Conservation (phyloP, 164 flowering plant species). For the Liriodendron chinense region DNA sequence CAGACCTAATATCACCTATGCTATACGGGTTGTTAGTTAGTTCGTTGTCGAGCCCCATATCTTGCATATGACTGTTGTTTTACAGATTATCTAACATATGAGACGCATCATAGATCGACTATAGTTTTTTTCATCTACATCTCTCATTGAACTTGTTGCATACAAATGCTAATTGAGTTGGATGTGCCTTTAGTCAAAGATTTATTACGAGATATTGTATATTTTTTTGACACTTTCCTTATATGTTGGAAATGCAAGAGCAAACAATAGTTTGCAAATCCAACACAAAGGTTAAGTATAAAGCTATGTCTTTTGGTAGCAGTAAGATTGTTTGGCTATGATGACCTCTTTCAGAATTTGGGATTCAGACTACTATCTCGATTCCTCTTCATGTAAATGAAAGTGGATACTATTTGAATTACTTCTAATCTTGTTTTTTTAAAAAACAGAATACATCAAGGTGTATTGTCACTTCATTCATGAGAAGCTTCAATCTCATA, state of each 20-base stretch:
- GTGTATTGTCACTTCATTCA: too few relatives aligned
- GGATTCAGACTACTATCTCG: not conserved
- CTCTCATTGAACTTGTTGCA: not conserved
- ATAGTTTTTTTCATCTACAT: not conserved
- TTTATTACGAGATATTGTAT: too few relatives aligned
- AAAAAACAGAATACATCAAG: too few relatives aligned
- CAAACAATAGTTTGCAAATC: not conserved
- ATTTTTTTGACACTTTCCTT: not conserved
- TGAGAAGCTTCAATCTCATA: too few relatives aligned
- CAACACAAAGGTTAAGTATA: not conserved
- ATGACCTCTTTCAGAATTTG: not conserved
- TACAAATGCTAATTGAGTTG: too few relatives aligned
- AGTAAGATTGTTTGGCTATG: not conserved
- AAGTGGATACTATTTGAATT: not conserved
- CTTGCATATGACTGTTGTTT: not conserved
- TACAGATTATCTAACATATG: not conserved
- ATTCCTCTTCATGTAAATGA: not conserved
- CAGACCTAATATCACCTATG: not conserved
- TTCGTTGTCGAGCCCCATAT: not conserved
- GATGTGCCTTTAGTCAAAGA: not conserved
- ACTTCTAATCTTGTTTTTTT: not conserved
- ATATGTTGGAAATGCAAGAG: not conserved
- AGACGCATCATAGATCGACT: not conserved
- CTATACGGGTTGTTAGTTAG: not conserved
- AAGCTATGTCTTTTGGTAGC: not conserved